Conservation (phyloP, 441 rosid genomes). For the Pelargonium cotyledonis region DNA sequence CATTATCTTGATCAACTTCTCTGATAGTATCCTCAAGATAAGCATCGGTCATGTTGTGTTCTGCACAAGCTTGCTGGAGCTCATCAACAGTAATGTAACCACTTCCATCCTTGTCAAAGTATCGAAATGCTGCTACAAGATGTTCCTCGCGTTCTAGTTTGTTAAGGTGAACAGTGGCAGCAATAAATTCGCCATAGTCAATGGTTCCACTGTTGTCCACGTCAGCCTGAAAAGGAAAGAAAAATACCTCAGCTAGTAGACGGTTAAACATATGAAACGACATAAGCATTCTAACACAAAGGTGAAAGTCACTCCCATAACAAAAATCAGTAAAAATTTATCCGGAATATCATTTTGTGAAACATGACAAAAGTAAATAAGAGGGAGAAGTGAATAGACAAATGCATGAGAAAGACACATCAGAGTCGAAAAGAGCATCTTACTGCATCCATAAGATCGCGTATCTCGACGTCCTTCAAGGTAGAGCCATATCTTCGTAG, state of each 20-base stretch:
- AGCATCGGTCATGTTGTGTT: slow-evolving; percentile 88
- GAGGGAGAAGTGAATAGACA: too few species aligned
- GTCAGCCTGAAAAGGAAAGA: slow-evolving; percentile 62
- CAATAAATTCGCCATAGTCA: slow-evolving; percentile 93
- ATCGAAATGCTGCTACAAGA: slow-evolving; percentile 89
- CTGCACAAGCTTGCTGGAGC: slow-evolving; percentile 87
- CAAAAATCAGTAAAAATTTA: background rate
- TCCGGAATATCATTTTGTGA: too few species aligned
- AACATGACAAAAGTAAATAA: background rate
- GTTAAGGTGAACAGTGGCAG: slow-evolving; percentile 92
- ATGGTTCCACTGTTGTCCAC: slow-evolving; percentile 96
- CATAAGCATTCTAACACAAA: slow-evolving; percentile 1
- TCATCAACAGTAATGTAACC: slow-evolving; percentile 97
- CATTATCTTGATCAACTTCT: slow-evolving; percentile 97
- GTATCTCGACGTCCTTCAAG: slow-evolving; percentile 89
- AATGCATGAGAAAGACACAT: too few species aligned
- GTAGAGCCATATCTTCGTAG: slow-evolving; percentile 95
- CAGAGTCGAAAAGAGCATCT: slow-evolving; percentile 11
- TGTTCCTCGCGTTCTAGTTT: slow-evolving; percentile 96
- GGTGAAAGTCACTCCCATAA: background rate
- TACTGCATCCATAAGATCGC: slow-evolving; percentile 99
- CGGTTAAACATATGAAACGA: slow-evolving; percentile 5
- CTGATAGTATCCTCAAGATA: slow-evolving; percentile 80
- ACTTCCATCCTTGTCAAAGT: slow-evolving; percentile 94
- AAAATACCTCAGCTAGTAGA: slow-evolving; percentile 11